These are phyloP conservation scores for Hyaloperonospora arabidopsidis DNA, from an alignment of 352 stramenopile species.

Conservation along the genomic window DNA sequence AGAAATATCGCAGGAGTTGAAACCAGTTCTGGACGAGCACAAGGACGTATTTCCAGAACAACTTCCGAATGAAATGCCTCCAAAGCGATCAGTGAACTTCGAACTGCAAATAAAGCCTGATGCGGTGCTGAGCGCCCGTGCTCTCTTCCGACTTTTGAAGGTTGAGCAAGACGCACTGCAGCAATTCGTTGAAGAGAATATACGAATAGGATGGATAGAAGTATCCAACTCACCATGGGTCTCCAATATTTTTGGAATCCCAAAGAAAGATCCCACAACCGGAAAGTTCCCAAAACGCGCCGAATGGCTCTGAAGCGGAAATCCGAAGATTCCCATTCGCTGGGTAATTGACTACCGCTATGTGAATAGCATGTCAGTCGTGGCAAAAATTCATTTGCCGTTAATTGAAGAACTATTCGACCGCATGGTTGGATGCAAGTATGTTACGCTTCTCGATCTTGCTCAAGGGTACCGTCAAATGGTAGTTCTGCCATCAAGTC, in stretches of 20 bases:
- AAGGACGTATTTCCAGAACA: conserved; percentile 15
- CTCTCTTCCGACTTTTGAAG: conserved; percentile 15
- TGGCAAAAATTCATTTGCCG: not conserved
- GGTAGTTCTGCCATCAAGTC: not conserved
- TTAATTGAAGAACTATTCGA: not conserved
- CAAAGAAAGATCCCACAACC: conserved; percentile 14
- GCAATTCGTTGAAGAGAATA: conserved; percentile 14
- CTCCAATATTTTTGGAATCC: conserved; percentile 24
- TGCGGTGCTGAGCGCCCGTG: conserved; percentile 5
- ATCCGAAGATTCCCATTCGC: conserved; percentile 10
- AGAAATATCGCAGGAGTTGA: not conserved
- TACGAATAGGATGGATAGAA: conserved; percentile 19
- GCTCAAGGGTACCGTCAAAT: conserved; percentile 9
- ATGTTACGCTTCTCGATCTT: not conserved
- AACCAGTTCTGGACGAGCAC: not conserved
- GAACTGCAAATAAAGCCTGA: conserved; percentile 22
- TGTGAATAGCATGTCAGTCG: not conserved
- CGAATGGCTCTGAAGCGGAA: conserved; percentile 15
- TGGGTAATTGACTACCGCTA: conserved; percentile 1
- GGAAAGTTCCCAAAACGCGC: conserved; percentile 8
- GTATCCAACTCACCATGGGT: conserved; percentile 23
- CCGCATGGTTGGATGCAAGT: not conserved
- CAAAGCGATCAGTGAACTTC: conserved; percentile 12
- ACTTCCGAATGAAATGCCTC: conserved; percentile 11
- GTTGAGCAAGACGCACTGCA: conserved; percentile 10